Conservation (phyloP, 2,329 filamentous ascomycete species). For the Fusarium agapanthi region DNA sequence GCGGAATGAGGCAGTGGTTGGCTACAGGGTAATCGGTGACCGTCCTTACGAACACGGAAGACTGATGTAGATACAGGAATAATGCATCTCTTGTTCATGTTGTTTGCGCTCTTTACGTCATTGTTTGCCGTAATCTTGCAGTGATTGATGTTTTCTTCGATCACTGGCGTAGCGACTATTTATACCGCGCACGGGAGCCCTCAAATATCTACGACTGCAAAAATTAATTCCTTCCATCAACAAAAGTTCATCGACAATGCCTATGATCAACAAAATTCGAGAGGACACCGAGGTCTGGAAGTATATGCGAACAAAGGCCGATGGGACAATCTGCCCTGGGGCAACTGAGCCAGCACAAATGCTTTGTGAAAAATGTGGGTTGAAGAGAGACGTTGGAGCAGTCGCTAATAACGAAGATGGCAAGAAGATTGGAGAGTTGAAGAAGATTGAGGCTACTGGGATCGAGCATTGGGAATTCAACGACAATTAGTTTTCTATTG, state of each 20-base stretch:
- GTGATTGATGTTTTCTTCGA: rapidly evolving
- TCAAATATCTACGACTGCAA: rapidly evolving
- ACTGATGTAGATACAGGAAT: background rate
- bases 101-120: rapidly evolving
- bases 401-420: background rate
- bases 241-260: background rate
- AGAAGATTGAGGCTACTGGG: background rate
- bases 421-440: background rate
- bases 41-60: rapidly evolving
- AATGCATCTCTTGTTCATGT: background rate
- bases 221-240: rapidly evolving
- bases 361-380: background rate
- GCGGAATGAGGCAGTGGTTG: rapidly evolving
- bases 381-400: background rate
- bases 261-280: background rate
- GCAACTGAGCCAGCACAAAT: background rate
- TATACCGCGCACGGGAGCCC: too few relatives aligned
- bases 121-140: rapidly evolving
- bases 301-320: background rate
- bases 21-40: rapidly evolving
- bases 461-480: background rate
- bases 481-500: background rate
- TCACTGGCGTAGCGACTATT: rapidly evolving
- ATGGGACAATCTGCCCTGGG: background rate
- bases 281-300: background rate